These are phyloP conservation scores for Xerocomellus intermedius DNA, from an alignment of 768 basidiomycete species.

Conservation along the genomic window DNA sequence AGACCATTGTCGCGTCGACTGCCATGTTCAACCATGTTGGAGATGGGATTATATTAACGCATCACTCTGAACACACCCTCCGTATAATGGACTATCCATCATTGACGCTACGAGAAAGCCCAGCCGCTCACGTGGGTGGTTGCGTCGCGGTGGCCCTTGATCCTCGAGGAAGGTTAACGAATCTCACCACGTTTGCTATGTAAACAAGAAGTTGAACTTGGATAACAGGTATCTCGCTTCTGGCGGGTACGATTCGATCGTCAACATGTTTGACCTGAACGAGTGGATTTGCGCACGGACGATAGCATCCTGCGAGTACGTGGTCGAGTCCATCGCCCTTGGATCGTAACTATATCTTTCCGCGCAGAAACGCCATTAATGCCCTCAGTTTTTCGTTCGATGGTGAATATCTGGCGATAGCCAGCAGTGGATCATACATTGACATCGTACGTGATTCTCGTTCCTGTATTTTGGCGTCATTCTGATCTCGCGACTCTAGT, in stretches of 20 bases:
- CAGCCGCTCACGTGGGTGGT: conserved; percentile 79
- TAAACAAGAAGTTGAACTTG: neutral
- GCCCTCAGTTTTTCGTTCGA: conserved; percentile 79
- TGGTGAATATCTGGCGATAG: conserved; percentile 80
- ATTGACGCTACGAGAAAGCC: conserved; percentile 54
- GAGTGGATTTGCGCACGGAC: conserved; percentile 81
- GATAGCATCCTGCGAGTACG: conserved; percentile 79
- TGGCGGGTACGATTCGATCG: conserved; percentile 79
- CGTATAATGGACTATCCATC: conserved; percentile 71
- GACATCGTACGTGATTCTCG: conserved; percentile 59
- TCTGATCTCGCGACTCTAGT: conserved; percentile 40
- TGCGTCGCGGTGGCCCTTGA: conserved; percentile 74
- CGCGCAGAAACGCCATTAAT: conserved; percentile 62
- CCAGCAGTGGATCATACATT: conserved; percentile 67
- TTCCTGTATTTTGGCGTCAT: neutral
- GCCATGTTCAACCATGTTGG: conserved; percentile 77
- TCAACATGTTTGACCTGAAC: conserved; percentile 75
- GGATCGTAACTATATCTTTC: neutral
- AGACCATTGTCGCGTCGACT: conserved; percentile 56
- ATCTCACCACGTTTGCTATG: conserved; percentile 4
- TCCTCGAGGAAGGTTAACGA: conserved; percentile 64
- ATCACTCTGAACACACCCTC: conserved; percentile 61
- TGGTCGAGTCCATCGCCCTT: conserved; percentile 9
- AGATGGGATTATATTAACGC: conserved; percentile 66
- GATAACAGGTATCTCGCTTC: conserved; percentile 66